A percentile compares a stretch with the other conserved stretches of the same genome.
phyloP scores from a whole-genome alignment of 225 moss, liverwort and hornwort species.

The Lunularia cruciata region DNA sequence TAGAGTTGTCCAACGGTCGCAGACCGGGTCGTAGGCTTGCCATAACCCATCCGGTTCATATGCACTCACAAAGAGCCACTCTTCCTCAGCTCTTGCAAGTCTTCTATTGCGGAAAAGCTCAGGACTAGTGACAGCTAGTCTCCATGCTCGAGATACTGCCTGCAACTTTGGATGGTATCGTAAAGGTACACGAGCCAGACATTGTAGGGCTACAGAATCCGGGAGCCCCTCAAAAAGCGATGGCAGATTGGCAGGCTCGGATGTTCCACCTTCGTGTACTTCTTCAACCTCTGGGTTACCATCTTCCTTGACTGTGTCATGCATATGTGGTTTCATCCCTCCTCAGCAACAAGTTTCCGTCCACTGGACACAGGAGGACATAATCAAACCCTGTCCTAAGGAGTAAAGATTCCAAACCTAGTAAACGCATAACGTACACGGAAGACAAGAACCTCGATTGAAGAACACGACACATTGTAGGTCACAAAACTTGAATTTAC shows the following conservation, averaged over 20 bases:
- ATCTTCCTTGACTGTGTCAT: not conserved
- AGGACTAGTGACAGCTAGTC: constrained; percentile 47
- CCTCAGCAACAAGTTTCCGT: too few relatives aligned
- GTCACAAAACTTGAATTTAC: too few relatives aligned
- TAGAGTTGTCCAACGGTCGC: constrained; percentile 65
- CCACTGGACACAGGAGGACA: too few relatives aligned
- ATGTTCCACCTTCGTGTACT: constrained; percentile 5
- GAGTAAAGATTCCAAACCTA: too few relatives aligned
- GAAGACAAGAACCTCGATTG: too few relatives aligned
- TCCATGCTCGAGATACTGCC: constrained; percentile 79
- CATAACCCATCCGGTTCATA: constrained; percentile 78
- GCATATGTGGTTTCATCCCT: constrained; percentile 4
- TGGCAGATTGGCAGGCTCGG: constrained; percentile 27
- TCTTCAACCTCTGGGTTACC: constrained; percentile 13
- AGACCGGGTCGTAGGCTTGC: constrained; percentile 90
- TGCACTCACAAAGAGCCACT: constrained; percentile 82
- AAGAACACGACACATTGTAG: too few relatives aligned
- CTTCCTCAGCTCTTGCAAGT: constrained; percentile 57
- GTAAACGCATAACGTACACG: too few relatives aligned
- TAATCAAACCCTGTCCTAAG: too few relatives aligned
- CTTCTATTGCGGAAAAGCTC: constrained; percentile 75
- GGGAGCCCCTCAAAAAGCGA: constrained; percentile 76
- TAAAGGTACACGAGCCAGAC: constrained; percentile 81
- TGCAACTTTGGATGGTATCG: constrained; percentile 59
- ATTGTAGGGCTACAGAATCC: constrained; percentile 74